Evolutionary conservation across 129 eudicot genomes (phyloP).

Genomic region (Erigeron canadensis): DNA sequence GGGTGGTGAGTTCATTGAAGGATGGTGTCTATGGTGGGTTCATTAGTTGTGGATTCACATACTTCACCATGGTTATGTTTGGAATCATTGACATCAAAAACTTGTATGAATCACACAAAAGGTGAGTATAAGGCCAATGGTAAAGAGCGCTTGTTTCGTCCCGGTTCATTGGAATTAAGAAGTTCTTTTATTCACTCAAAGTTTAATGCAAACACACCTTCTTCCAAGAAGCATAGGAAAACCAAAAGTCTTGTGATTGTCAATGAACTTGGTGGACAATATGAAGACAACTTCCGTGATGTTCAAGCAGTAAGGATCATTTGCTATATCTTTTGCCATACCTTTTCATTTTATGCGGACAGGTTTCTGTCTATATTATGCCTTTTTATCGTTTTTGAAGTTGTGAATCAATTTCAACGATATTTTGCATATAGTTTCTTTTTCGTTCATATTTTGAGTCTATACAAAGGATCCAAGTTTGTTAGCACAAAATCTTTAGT

Average conservation of each 20-base stretch:
- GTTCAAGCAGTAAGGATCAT: slow-evolving; percentile 72
- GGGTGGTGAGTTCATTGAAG: slow-evolving; percentile 22
- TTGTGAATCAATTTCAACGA: background rate
- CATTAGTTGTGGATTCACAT: slow-evolving; percentile 73
- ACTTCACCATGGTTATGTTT: slow-evolving; percentile 68
- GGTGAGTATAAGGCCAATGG: slow-evolving; percentile 42
- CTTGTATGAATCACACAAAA: slow-evolving; percentile 36
- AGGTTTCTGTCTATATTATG: too few relatives aligned
- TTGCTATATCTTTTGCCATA: background rate
- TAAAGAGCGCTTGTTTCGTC: slow-evolving; percentile 41
- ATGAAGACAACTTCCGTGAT: slow-evolving; percentile 86
- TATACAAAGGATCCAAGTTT: slow-evolving; percentile 18
- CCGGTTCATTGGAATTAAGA: slow-evolving; percentile 53
- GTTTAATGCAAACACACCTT: slow-evolving; percentile 40
- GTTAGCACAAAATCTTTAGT: background rate
- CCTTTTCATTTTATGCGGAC: background rate
- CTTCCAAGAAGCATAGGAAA: slow-evolving; percentile 44
- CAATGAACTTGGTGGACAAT: slow-evolving; percentile 81
- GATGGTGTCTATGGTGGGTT: slow-evolving; percentile 76
- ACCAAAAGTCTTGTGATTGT: slow-evolving; percentile 58
- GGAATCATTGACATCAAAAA: slow-evolving; percentile 57
- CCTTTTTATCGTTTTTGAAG: background rate
- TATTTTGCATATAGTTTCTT: background rate
- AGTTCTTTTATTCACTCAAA: slow-evolving; percentile 55
- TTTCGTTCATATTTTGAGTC: slow-evolving; percentile 2